Evolutionary conservation across 2,329 filamentous ascomycete genomes (phyloP), one percentile per base, ranked within the genome.

Genomic region (Hawksworthiomyces lignivorus): DNA sequence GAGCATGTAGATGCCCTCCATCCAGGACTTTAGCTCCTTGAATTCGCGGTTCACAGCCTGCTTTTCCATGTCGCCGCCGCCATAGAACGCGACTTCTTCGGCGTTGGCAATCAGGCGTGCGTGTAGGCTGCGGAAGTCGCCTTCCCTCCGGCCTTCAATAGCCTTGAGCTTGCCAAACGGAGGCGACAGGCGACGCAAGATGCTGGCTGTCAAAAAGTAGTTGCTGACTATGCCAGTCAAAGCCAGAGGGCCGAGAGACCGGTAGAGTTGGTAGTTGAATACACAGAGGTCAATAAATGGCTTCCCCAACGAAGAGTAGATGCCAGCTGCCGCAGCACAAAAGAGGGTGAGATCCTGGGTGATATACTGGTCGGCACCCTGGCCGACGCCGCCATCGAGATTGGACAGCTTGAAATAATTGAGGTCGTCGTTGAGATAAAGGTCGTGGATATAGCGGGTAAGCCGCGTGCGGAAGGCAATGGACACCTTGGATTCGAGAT

Each of bases 261-360:
- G 83, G 62, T 94, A 95, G 0, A 98, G 77, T 61, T 98, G 92
- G 61, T 94, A 98, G 63, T 94, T 98, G 71, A 98, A 98, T 35
- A 97, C 92, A 52, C 89, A 86, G 3, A 98, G 72, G 59, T 98
- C 92, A n/a, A 98, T 87, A 50, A 96, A 80, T 0, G 92, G 92
- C 61, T 98, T 98, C n/a, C 92, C 92, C 4, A 98, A 72, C 0
- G 89, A 96, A 1, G 92, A 97, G 65, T 97, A 98, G 5, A 98
- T 68, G 18, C 87, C 87, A 14, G 92, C 89, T 1, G 92, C 90
- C 4, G 89, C 82, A 10, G 87, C 85, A 59, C 94, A 98, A 67
- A 98, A 98, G 1, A 95, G 72, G 0, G 92, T 97, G 24, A 98
- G 71, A 60, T 98, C 92, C 59, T 97, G 90, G 0, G 92, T 97